Evolutionary conservation across 2,329 filamentous ascomycete species (phyloP).

Genomic region (Paecilomyces fulvus): DNA sequence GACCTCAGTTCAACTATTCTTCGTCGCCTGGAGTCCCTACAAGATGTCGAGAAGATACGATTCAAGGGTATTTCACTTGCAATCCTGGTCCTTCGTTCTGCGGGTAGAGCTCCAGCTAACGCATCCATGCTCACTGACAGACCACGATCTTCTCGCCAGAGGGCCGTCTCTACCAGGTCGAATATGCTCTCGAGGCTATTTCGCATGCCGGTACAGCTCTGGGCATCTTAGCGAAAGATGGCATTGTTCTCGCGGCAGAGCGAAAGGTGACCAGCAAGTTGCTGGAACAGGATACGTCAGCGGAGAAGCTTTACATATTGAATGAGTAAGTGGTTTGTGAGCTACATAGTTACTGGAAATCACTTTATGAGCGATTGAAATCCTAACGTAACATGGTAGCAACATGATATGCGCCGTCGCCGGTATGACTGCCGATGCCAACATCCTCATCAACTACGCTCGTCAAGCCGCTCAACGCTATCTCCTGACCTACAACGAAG

Average conservation of each 20-base stretch:
- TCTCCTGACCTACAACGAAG: conserved; percentile 98
- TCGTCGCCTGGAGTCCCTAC: conserved; percentile 13
- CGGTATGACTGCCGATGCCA: conserved; percentile 98
- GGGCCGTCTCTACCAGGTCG: conserved; percentile 95
- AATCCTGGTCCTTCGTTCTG: conserved; percentile 12
- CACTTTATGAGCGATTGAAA: not conserved
- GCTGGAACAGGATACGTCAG: conserved; percentile 97
- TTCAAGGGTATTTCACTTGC: conserved; percentile 61
- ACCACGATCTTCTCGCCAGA: conserved; percentile 99
- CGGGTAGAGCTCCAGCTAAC: conserved; percentile 24
- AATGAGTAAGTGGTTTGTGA: conserved; percentile 65
- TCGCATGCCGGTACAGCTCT: conserved; percentile 96
- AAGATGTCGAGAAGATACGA: conserved; percentile 95
- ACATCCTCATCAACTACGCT: conserved; percentile 99
- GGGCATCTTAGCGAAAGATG: conserved; percentile 94
- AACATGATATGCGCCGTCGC: conserved; percentile 99
- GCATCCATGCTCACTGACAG: conserved; percentile 42
- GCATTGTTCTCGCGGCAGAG: conserved; percentile 95
- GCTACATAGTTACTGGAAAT: not conserved
- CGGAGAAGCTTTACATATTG: conserved; percentile 98
- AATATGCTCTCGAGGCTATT: conserved; percentile 98
- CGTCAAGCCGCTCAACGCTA: conserved; percentile 94
- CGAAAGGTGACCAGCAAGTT: conserved; percentile 99
- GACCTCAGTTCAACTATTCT: conserved; percentile 3
- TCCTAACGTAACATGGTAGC: conserved; percentile 40